These are phyloP conservation scores for Pleurotus citrinopileatus DNA, from an alignment of 768 basidiomycete species.

Conservation along the genomic window DNA sequence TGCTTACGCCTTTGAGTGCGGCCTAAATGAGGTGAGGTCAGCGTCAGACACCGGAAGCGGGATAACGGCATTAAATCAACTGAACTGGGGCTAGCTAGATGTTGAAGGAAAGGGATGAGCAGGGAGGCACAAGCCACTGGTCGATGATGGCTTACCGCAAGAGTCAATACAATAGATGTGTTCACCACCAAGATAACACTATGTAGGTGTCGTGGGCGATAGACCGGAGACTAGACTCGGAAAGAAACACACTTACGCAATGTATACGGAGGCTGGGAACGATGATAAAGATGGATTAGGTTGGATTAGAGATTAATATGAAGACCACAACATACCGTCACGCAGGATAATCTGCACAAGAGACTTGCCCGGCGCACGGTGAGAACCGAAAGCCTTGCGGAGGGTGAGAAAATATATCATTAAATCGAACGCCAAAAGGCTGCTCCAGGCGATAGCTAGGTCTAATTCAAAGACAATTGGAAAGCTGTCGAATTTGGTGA, in stretches of 20 bases:
- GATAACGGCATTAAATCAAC: not conserved
- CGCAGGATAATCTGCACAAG: not conserved
- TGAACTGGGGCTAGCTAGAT: slow-evolving; percentile 3
- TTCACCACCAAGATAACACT: slow-evolving; percentile 9
- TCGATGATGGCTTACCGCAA: not conserved
- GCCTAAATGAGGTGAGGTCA: not conserved
- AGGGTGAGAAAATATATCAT: slow-evolving; percentile 2
- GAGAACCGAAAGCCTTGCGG: not conserved
- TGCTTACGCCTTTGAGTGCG: slow-evolving; percentile 2
- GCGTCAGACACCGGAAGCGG: not conserved
- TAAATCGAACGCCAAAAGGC: slow-evolving; percentile 2
- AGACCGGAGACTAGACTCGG: too few relatives aligned
- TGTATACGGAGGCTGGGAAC: slow-evolving; percentile 4
- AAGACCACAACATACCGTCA: not conserved
- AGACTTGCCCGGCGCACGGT: not conserved
- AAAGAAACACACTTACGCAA: not conserved
- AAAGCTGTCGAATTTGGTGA: too few relatives aligned
- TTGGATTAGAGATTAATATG: too few relatives aligned
- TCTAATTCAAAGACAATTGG: not conserved
- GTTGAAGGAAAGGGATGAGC: too few relatives aligned
- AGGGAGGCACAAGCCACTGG: too few relatives aligned
- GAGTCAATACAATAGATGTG: not conserved
- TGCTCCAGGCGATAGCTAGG: slow-evolving; percentile 2
- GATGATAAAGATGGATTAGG: not conserved
- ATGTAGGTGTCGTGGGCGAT: not conserved